Conservation (phyloP, 208 protist genomes). For the Herpetomonas samuelpessoai region DNA sequence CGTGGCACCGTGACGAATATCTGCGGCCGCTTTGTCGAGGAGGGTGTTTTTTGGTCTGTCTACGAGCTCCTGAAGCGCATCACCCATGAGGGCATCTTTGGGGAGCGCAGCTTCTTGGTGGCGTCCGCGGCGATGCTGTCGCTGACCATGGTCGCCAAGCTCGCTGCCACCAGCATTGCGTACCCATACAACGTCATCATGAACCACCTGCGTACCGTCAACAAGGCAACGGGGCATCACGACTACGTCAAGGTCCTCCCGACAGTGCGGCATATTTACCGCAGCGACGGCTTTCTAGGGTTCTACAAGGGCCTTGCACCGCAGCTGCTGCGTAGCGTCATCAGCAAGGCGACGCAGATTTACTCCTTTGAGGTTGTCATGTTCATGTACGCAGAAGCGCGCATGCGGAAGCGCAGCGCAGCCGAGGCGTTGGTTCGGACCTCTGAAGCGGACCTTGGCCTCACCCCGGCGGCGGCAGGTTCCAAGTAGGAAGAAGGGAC, state of each 20-base stretch:
- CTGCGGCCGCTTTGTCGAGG: conserved; percentile 80
- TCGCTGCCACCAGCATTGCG: conserved; percentile 58
- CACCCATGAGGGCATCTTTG: conserved; percentile 59
- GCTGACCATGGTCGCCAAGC: conserved; percentile 78
- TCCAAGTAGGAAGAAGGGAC: neutral
- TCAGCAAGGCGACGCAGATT: conserved; percentile 87
- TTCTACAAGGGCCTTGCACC: conserved; percentile 90
- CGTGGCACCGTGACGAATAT: conserved; percentile 86
- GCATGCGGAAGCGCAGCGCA: conserved; percentile 3
- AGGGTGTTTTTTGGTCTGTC: conserved; percentile 84
- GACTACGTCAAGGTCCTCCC: conserved; percentile 63
- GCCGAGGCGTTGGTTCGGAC: neutral
- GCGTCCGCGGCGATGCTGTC: conserved; percentile 72
- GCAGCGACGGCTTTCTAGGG: conserved; percentile 62
- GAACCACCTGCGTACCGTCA: conserved; percentile 87
- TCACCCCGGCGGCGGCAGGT: neutral
- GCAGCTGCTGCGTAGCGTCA: conserved; percentile 77
- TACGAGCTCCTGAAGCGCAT: conserved; percentile 86
- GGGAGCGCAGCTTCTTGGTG: conserved; percentile 44
- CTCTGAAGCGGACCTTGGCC: neutral
- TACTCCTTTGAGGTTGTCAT: conserved; percentile 86
- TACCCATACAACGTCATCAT: conserved; percentile 93
- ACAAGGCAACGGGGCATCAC: conserved; percentile 70
- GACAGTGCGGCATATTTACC: conserved; percentile 76
- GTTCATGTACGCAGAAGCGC: conserved; percentile 63